Percentiles rank a stretch among this genome's conserved stretches.
Evolutionary conservation across 768 basidiomycete species (phyloP).

Genomic region (Tricholoma hemisulphureum): DNA sequence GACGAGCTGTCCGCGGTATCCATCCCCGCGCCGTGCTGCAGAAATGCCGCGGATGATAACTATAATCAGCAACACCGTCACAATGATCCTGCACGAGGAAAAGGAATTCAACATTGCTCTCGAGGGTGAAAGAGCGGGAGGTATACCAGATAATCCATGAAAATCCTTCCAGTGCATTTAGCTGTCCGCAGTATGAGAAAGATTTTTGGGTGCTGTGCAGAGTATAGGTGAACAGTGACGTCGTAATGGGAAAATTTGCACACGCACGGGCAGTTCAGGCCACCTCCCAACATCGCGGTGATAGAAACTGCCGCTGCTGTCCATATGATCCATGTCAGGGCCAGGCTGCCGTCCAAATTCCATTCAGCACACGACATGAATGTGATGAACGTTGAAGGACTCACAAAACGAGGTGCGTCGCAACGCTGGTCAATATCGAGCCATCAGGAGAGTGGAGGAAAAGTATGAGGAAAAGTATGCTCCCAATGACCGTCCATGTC

Average conservation of each 20-base stretch:
- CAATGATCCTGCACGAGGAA: constrained; percentile 59
- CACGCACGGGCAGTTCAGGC: constrained; percentile 64
- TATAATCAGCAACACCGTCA: constrained; percentile 58
- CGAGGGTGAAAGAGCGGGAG: background rate
- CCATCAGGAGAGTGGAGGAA: constrained; percentile 53
- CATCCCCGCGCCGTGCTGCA: constrained; percentile 64
- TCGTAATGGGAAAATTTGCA: background rate
- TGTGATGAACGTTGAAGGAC: constrained; percentile 23
- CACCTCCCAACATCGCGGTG: constrained; percentile 64
- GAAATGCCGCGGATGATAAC: constrained; percentile 60
- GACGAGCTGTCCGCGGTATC: constrained; percentile 56
- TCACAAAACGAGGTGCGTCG: constrained; percentile 63
- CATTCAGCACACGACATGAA: background rate
- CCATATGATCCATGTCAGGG: constrained; percentile 79
- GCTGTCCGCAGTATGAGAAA: constrained; percentile 68
- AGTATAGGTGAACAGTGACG: background rate
- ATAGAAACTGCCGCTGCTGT: constrained; percentile 69
- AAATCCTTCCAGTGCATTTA: constrained; percentile 74
- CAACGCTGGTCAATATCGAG: constrained; percentile 56
- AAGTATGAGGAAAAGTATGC: constrained; percentile 48
- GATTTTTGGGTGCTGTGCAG: constrained; percentile 35
- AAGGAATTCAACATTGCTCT: constrained; percentile 5
- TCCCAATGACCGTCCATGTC: constrained; percentile 65
- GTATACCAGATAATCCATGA: constrained; percentile 74
- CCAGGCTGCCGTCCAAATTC: constrained; percentile 41